Base-by-base conservation (phyloP, 306 rosid genomes). In the Urtica urens region DNA sequence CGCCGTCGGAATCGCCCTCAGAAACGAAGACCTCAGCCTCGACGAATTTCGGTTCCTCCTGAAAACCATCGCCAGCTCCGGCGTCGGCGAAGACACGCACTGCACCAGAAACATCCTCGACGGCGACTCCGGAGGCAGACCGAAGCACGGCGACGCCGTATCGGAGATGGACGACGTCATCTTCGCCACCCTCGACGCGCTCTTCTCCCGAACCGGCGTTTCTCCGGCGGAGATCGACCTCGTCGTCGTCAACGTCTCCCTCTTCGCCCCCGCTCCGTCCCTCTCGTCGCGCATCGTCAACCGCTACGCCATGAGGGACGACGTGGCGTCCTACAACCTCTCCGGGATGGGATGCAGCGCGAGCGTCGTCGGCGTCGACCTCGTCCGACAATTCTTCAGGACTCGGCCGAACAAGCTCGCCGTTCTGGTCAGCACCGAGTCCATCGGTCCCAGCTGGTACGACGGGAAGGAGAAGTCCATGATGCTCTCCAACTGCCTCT, bases 261-360 rank as follows among this genome's bases (percentile, higher is more conserved):
- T 83, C 58, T 78, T 87, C 63, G 65, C 96, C 13, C 80, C 94
- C 0, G 57, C 74, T 0, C 96, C 96, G 7, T 87, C 93, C 4
- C 76, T 87, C 13, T 55, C 96, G 0, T 64, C 96, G 1, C 62
- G 94, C 1, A 83, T 87, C 11, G 46, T 80, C 6, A 87, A 87
- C 73, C 68, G 76, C n/a, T 87, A 87, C 94, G 78, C 71, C 33
- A 83, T 80, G 96, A 75, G 82, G 49, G 74, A 80, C n/a, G 67
- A 78, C 24, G 23, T 87, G 1, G 80, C 78, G 55, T 59, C 76
- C 6, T 69, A 68, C 54, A 87, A 87, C 52, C 92, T 87, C 15
- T 38, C 96, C 0, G 96, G 96, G 34, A 87, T 87, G 94, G 94
- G 96, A 1, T 87, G 94, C 43, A 80, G 94, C 49, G 94, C 82